These are phyloP conservation scores for Melaleuca quinquenervia DNA, from an alignment of 345 rosid species.

Conservation along the genomic window DNA sequence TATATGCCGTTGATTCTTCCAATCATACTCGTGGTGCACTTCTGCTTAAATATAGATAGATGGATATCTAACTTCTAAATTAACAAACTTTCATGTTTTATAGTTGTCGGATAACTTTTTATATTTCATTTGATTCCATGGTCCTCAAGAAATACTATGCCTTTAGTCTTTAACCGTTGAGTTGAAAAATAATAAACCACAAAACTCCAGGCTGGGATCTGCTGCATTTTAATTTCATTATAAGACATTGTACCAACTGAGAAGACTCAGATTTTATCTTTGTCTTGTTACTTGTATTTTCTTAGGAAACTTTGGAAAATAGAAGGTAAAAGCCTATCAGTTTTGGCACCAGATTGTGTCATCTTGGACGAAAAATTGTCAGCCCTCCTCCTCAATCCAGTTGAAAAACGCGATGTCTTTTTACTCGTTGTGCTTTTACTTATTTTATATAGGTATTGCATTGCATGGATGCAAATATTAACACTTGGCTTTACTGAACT, in stretches of 20 bases:
- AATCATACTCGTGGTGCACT: background rate
- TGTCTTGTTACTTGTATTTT: background rate
- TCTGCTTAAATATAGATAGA: background rate
- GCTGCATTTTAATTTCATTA: background rate
- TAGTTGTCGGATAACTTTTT: background rate
- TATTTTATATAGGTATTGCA: background rate
- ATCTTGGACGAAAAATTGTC: background rate
- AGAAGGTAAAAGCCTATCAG: background rate
- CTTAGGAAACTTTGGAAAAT: background rate
- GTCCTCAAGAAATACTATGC: background rate
- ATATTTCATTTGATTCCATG: background rate
- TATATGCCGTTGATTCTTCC: background rate
- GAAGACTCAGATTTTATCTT: background rate
- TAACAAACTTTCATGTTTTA: background rate
- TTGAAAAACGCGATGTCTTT: background rate
- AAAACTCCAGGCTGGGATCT: background rate
- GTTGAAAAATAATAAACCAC: background rate
- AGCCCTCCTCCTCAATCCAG: background rate
- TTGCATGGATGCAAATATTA: background rate
- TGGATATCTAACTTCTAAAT: background rate
- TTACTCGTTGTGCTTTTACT: background rate
- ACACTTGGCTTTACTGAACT: background rate
- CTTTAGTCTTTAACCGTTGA: background rate
- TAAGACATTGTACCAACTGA: background rate
- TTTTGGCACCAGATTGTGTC: background rate